Evolutionary conservation across 805 yeast genomes (phyloP), one percentile per base, ranked within the genome.

Genomic region (Candida endomychidarum): DNA sequence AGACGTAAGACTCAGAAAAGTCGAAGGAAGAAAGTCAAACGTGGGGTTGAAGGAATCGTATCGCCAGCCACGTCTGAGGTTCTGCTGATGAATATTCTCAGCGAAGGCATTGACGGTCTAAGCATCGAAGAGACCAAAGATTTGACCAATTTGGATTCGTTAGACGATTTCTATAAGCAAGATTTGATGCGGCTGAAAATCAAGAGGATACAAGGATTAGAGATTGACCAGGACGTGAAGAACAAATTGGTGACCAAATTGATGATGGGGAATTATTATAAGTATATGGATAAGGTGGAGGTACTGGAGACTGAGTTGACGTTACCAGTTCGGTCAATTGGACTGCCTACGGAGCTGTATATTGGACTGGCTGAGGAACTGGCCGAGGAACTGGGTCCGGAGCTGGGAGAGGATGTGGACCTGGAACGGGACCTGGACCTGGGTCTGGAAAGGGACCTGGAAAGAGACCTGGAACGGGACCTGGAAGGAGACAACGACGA

Each of bases 201-300:
- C 31, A 78, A 70, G 49, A 57, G 58, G 37, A 77, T 77, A 39
- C 67, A 76, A 36, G 52, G 55, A 3, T 54, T 70, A 38, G 50
- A 48, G 8, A 47, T 77, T 26, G 52, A 59, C 20, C 75, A 77
- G 38, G 43, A 55, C 24, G 66, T 68, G 58, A 70, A 76, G 47
- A 67, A 76, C 42, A 66, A 63, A 50, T 52, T 82, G 42, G 78
- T 81, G 12, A 85, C 84, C 31, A 69, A 74, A 45, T 60, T 83
- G 38, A 82, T 82, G 88, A 80, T 83, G 76, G 78, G 83, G 6
- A 77, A 84, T 32, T 79, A 77, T 44, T 72, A 75, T 43, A 77
- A 75, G 43, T 77, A 74, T 46, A 55, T 70, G 23, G 61, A 63
- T 41, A 60, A 56, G 50, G 49, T 47, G 46, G 58, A 50, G 41